Evolutionary conservation across 2,329 filamentous ascomycete genomes (phyloP).

Genomic region (Calonectria henricotiae): DNA sequence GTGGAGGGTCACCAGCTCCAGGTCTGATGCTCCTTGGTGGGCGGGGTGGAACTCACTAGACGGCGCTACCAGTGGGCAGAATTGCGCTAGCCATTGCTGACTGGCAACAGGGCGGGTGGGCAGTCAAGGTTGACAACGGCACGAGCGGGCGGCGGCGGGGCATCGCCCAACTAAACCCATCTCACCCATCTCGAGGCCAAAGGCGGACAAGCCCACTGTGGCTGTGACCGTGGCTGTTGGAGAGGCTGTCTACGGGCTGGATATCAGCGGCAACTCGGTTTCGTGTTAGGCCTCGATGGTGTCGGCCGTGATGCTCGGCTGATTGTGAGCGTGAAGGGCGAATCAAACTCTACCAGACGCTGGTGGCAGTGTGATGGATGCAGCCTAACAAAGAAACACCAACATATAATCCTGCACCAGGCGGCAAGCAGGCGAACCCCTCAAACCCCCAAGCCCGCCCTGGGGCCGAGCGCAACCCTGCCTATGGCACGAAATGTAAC

Average conservation of each 20-base stretch:
- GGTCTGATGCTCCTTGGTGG: slow-evolving; percentile 35
- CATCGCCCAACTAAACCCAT: slow-evolving; percentile 13
- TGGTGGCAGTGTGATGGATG: slow-evolving; percentile 9
- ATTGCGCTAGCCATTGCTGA: slow-evolving; percentile 31
- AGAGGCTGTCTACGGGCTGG: slow-evolving; percentile 4
- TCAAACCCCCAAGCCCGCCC: background rate
- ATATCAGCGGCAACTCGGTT: slow-evolving; percentile 11
- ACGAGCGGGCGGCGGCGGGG: slow-evolving; percentile 31
- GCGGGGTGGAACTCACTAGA: slow-evolving; percentile 30
- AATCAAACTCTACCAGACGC: background rate
- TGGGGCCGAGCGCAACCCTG: slow-evolving; percentile 24
- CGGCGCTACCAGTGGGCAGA: slow-evolving; percentile 17
- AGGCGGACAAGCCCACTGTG: slow-evolving; percentile 26
- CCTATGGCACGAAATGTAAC: background rate
- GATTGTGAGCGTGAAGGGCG: background rate
- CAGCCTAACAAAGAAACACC: slow-evolving; percentile 17
- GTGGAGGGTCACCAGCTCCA: slow-evolving; percentile 34
- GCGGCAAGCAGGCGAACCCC: slow-evolving; percentile 22
- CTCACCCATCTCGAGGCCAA: background rate
- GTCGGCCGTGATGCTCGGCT: background rate
- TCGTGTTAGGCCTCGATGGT: slow-evolving; percentile 13
- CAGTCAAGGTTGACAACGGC: slow-evolving; percentile 19
- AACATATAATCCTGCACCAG: slow-evolving; percentile 5
- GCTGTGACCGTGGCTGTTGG: slow-evolving; percentile 25
- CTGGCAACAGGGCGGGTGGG: slow-evolving; percentile 14